phyloP scores from a whole-genome alignment of 371 early-diverging fungal species.

The Mortierella polycephala region DNA sequence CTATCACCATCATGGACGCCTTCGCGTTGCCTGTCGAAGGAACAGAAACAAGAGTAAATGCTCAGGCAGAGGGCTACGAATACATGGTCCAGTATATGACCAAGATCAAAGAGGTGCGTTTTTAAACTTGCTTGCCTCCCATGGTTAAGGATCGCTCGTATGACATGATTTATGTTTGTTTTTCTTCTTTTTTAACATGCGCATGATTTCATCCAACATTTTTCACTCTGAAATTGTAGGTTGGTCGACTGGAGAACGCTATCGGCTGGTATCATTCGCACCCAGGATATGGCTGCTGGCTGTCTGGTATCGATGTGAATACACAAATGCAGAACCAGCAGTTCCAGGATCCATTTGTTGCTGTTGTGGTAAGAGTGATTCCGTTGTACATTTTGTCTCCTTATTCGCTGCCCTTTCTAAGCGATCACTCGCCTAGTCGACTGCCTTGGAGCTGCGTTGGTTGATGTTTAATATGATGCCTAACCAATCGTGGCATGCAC shows the following conservation, averaged over 20 bases:
- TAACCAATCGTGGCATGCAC: neutral
- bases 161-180: no score
- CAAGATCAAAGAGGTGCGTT: slow-evolving; percentile 78
- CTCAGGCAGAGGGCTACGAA: slow-evolving; percentile 93
- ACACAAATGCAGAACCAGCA: slow-evolving; percentile 97
- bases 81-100: slow-evolving; percentile 96
- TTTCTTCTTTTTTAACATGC: no score
- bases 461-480: neutral
- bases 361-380: slow-evolving; percentile 82
- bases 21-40: slow-evolving; percentile 98
- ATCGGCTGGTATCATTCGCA: slow-evolving; percentile 99
- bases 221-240: slow-evolving; percentile 56
- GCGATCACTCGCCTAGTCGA: no score
- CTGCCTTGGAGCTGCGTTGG: no score
- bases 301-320: slow-evolving; percentile 97
- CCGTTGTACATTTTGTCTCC: neutral
- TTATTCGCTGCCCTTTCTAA: neutral
- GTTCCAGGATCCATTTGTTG: slow-evolving; percentile 95
- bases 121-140: neutral
- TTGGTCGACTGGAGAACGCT: slow-evolving; percentile 93
- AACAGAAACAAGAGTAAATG: slow-evolving; percentile 99
- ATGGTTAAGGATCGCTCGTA: no score
- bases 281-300: slow-evolving; percentile 99
- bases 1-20: slow-evolving; percentile 95
- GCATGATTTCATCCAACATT: no score